Evolutionary conservation across 805 yeast species (phyloP).

Genomic region (Pichia thaimueangensis): DNA sequence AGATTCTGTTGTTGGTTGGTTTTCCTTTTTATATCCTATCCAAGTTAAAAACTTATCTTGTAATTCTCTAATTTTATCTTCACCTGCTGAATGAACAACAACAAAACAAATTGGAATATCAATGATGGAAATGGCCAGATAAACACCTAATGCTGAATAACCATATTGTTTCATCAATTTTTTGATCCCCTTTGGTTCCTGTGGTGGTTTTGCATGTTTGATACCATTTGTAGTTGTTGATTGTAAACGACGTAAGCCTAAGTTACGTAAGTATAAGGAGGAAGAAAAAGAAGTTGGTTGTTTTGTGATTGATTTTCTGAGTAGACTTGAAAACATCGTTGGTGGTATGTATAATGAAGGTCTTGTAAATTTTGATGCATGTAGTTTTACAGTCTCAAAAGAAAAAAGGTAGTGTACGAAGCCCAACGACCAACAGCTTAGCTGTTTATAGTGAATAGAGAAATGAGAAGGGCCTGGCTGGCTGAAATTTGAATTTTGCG

Average conservation of each 20-base stretch:
- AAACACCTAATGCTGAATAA: conserved; percentile 83
- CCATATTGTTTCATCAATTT: conserved; percentile 82
- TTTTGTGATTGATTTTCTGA: background rate
- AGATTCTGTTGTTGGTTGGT: background rate
- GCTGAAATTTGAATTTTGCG: too few relatives aligned
- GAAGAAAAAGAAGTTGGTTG: conserved; percentile 2
- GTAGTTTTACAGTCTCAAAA: background rate
- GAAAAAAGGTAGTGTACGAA: too few relatives aligned
- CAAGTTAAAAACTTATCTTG: conserved; percentile 54
- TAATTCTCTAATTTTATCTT: conserved; percentile 64
- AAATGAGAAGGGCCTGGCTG: too few relatives aligned
- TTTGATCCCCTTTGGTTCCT: conserved; percentile 44
- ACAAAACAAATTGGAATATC: conserved; percentile 82
- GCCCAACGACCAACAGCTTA: too few relatives aligned
- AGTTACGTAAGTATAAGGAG: conserved; percentile 4
- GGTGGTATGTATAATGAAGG: too few relatives aligned
- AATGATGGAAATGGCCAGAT: conserved; percentile 60
- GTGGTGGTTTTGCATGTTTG: conserved; percentile 12
- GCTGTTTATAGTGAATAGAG: too few relatives aligned
- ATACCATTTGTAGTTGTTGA: conserved; percentile 11
- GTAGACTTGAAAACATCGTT: background rate
- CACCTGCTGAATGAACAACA: conserved; percentile 81
- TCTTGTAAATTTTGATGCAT: background rate
- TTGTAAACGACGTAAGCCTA: conserved; percentile 13
- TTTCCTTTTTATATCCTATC: conserved; percentile 41